phyloP scores from a whole-genome alignment of 2,329 filamentous ascomycete genomes.

The Scytalidium sp. region DNA sequence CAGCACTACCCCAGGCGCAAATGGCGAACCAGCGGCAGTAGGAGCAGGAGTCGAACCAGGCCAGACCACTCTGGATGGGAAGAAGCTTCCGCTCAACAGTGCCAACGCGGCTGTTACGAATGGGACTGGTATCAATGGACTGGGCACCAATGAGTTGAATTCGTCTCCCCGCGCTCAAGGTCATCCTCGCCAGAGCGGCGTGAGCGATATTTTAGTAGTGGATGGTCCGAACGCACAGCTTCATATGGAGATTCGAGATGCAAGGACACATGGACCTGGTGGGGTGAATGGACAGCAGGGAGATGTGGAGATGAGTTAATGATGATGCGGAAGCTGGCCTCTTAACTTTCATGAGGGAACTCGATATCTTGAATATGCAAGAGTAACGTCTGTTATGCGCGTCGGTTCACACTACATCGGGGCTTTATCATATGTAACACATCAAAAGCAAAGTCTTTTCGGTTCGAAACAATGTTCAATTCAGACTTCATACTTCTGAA shows the following conservation, averaged over 20 bases:
- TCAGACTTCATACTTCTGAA: too few species aligned
- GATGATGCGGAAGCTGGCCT: not conserved
- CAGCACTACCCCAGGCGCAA: conserved; percentile 38
- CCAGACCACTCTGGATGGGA: conserved; percentile 28
- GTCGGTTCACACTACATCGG: too few species aligned
- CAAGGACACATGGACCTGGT: conserved; percentile 12
- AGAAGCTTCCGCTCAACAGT: conserved; percentile 11
- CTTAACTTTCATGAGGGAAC: not conserved
- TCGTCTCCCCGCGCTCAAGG: not conserved
- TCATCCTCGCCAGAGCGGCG: not conserved
- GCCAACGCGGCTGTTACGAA: not conserved
- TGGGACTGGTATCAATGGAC: conserved; percentile 7
- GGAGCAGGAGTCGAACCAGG: conserved; percentile 18
- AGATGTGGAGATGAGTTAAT: conserved; percentile 28
- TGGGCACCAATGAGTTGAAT: conserved; percentile 8
- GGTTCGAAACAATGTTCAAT: too few species aligned
- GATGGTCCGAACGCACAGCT: conserved; percentile 28
- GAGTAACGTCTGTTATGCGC: too few species aligned
- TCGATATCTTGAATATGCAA: too few species aligned
- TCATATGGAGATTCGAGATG: conserved; percentile 24
- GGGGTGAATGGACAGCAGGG: conserved; percentile 11
- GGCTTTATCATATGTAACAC: too few species aligned
- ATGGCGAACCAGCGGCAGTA: conserved; percentile 36
- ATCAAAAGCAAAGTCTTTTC: too few species aligned
- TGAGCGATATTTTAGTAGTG: conserved; percentile 1